Base-by-base conservation (phyloP, 1,139 yeast genomes). In the Pichia cactophila region DNA sequence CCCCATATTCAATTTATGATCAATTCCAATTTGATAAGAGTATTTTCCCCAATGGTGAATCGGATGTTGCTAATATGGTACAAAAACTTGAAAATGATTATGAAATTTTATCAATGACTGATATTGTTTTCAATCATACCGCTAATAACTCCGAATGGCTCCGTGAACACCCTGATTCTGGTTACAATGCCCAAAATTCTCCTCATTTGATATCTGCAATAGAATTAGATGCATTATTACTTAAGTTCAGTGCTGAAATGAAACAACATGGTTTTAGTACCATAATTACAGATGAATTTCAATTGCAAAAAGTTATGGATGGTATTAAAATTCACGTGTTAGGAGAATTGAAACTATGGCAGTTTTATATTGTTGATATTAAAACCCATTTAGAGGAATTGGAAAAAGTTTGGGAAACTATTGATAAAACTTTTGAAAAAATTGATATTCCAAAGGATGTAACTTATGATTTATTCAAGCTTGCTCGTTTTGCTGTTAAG, bases 121-220 rank as follows among this genome's bases (percentile, higher is more conserved):
- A 92, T 67, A 84, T 92, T 43, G 97, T 92, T 2, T 82, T 89
- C 74, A 92, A 92, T 64, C 98, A 92, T 63, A 92, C 97, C 0
- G 96, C 97, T 2, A 76, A 86, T 62, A 87, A 92, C 65, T 88
- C 97, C 0, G 69, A 63, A 1, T 92, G 98, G 98, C 67, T 92
- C 39, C 69, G 77, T 48, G 84, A 83, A 4, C 89, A 85, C 58
- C 97, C 97, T 0, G 96, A 90, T 37, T 80, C 88, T 2, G 97
- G 97, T 8, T 92, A 92, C 68, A 86, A 87, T 54, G 75, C 75
- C 33, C 77, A 77, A 49, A 90, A 96, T 4, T 95, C 97, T 2
- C 97, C 97, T 5, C 96, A 92, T 66, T 74, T 92, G 56, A 73
- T 65, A 23, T 70, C 95, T 2, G 97, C 97, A 1, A 83, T 89